phyloP scores from a whole-genome alignment of 2,329 filamentous ascomycete genomes.

The Aspergillus sojae region DNA sequence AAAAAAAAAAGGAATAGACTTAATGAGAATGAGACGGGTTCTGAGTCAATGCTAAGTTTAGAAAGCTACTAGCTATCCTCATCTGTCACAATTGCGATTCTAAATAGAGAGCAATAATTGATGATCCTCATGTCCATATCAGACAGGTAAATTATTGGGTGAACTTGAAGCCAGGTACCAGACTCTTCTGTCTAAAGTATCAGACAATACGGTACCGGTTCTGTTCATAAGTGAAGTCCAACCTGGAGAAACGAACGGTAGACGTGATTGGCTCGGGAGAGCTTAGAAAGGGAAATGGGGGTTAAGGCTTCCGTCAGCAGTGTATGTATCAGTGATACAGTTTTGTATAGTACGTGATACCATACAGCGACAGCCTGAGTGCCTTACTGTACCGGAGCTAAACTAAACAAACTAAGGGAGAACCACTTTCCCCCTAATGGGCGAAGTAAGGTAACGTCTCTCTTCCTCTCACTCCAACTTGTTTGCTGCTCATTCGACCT shows the following conservation, averaged over 20 bases:
- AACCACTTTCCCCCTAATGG: conserved; percentile 8
- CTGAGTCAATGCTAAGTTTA: neutral
- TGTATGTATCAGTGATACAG: neutral
- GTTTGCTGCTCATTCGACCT: conserved; percentile 12
- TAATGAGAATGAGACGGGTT: neutral
- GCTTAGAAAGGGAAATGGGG: conserved; percentile 29
- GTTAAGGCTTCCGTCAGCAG: neutral
- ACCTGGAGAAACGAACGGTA: conserved; percentile 23
- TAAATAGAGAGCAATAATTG: conserved; percentile 12
- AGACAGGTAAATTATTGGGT: conserved; percentile 12
- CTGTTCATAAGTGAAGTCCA: neutral
- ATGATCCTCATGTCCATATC: conserved; percentile 15
- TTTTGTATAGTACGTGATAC: neutral
- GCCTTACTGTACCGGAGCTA: neutral
- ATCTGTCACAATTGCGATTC: neutral
- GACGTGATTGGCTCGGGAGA: conserved; percentile 28
- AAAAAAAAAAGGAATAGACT: neutral
- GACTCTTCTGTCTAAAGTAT: neutral
- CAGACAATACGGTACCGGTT: neutral
- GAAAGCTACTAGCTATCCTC: neutral
- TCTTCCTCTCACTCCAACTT: conserved; percentile 11
- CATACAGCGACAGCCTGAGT: neutral
- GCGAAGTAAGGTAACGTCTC: conserved; percentile 9
- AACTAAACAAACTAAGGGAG: conserved; percentile 9
- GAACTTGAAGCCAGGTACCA: conserved; percentile 4